Percentiles rank a stretch among this genome's conserved stretches.
Conservation (phyloP, 2,329 filamentous ascomycete species). For the Colletotrichum gigasporum region DNA sequence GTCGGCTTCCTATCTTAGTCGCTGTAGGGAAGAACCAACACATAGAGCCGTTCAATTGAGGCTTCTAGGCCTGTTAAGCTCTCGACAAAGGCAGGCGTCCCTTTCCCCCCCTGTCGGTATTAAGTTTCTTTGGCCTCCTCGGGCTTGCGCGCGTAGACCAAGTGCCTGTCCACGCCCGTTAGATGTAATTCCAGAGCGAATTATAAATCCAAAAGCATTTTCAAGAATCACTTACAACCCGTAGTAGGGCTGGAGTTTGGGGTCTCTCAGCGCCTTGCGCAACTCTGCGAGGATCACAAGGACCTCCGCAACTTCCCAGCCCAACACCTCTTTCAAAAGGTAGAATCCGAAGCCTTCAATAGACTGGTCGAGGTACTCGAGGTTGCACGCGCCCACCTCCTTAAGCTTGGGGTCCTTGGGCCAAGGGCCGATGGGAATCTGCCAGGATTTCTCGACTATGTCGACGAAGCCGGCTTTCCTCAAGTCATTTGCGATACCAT, state of each 20-base stretch:
- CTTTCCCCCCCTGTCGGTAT: too few relatives aligned
- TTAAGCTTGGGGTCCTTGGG: conserved; percentile 23
- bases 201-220: too few relatives aligned
- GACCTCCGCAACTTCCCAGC: conserved; percentile 37
- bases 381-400: conserved; percentile 32
- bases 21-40: too few relatives aligned
- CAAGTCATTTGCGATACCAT: too few relatives aligned
- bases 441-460: conserved; percentile 23
- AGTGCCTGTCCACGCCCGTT: neutral
- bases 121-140: too few relatives aligned
- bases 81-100: too few relatives aligned
- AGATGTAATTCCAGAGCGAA: too few relatives aligned
- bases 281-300: conserved; percentile 35
- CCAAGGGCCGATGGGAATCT: conserved; percentile 31
- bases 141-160: conserved; percentile 11
- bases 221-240: conserved; percentile 11
- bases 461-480: conserved; percentile 38
- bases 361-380: conserved; percentile 35
- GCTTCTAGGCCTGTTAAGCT: too few relatives aligned
- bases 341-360: conserved; percentile 40
- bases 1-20: too few relatives aligned
- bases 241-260: neutral
- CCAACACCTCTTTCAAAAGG: conserved; percentile 40
- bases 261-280: conserved; percentile 16
- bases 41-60: too few relatives aligned